A percentile compares a stretch with the other conserved stretches of the same genome.
Evolutionary conservation across 2,329 filamentous ascomycete species (phyloP).

Genomic region (Cadophora sp.): DNA sequence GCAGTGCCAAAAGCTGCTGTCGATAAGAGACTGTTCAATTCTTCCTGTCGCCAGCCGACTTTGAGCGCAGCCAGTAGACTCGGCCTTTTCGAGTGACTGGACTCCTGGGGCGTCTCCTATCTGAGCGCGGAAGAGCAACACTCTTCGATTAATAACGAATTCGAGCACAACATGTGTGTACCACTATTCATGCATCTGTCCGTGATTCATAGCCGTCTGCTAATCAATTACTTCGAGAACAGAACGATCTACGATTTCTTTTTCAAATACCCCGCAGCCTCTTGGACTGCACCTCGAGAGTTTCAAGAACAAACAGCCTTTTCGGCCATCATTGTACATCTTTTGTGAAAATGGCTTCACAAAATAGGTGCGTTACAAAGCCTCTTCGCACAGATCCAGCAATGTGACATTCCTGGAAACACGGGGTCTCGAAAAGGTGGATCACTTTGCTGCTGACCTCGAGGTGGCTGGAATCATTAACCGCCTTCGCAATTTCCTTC

Average conservation of each 20-base stretch:
- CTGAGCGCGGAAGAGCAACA: background rate
- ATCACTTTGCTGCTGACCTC: conserved; percentile 16
- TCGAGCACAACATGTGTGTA: conserved; percentile 18
- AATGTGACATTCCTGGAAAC: conserved; percentile 38
- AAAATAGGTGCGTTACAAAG: conserved; percentile 40
- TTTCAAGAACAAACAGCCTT: conserved; percentile 20
- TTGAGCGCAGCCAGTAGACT: conserved; percentile 11
- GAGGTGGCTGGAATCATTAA: conserved; percentile 27
- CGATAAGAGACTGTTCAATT: background rate
- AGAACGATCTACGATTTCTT: conserved; percentile 37
- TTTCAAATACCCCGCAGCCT: conserved; percentile 41
- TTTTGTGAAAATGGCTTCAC: conserved; percentile 41
- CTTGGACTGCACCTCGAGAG: conserved; percentile 22
- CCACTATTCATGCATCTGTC: background rate
- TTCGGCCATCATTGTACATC: conserved; percentile 31
- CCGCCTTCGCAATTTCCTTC: conserved; percentile 1
- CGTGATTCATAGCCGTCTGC: conserved; percentile 8
- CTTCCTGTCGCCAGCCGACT: conserved; percentile 5
- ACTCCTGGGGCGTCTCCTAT: conserved; percentile 6
- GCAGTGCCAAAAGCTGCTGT: conserved; percentile 9
- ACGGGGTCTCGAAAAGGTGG: conserved; percentile 31
- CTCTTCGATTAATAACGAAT: conserved; percentile 2
- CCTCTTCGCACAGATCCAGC: conserved; percentile 33
- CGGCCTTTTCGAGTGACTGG: background rate
- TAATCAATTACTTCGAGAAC: background rate